phyloP scores from a whole-genome alignment of 1,284 basidiomycete genomes.

The Peniophora sp. region DNA sequence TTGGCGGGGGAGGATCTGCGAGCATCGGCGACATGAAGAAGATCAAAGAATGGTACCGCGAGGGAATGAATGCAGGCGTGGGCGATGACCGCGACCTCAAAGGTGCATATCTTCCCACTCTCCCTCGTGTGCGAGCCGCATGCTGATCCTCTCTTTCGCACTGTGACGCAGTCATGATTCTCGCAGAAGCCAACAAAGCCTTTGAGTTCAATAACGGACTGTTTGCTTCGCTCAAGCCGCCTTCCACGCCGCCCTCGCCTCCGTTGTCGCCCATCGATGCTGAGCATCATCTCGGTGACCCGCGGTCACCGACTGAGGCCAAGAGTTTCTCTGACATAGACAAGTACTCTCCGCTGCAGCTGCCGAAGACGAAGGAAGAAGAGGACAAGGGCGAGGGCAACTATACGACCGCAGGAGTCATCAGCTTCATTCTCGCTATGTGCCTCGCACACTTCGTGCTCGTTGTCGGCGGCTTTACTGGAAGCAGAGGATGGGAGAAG shows the following conservation, averaged over 20 bases:
- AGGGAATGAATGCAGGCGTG: constrained; percentile 64
- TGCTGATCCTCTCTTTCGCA: background rate
- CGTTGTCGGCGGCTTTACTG: constrained; percentile 42
- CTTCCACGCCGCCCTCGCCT: constrained; percentile 9
- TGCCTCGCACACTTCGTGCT: constrained; percentile 44
- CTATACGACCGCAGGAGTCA: constrained; percentile 30
- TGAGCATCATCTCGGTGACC: constrained; percentile 16
- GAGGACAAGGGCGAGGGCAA: constrained; percentile 15
- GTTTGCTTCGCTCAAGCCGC: constrained; percentile 41
- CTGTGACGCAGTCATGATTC: constrained; percentile 27
- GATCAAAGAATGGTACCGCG: constrained; percentile 73
- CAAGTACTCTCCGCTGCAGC: constrained; percentile 4
- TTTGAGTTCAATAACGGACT: constrained; percentile 65
- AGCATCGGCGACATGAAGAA: constrained; percentile 57
- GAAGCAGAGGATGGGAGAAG: constrained; percentile 35
- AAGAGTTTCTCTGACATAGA: constrained; percentile 13
- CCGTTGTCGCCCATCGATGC: constrained; percentile 5
- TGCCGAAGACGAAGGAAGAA: constrained; percentile 2
- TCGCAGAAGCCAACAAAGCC: constrained; percentile 60
- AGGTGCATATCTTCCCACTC: constrained; percentile 27
- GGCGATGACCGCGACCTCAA: constrained; percentile 48
- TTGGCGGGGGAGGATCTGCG: constrained; percentile 31
- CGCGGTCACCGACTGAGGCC: constrained; percentile 15
- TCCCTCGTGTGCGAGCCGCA: background rate
- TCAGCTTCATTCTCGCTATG: constrained; percentile 39